phyloP scores from a whole-genome alignment of 331 rosid species.

The Pyrus hybrid region DNA sequence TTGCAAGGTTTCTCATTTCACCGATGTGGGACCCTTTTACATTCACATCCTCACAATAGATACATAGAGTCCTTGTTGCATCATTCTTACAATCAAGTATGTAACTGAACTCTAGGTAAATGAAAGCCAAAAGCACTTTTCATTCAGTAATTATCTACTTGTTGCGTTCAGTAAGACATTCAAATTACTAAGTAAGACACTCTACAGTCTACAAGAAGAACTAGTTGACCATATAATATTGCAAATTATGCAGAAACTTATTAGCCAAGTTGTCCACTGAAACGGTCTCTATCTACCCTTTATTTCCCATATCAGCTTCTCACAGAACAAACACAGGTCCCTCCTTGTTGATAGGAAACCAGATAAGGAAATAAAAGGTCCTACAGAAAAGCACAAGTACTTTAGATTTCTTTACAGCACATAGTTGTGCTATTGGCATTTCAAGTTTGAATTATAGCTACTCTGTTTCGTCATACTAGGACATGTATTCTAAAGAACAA shows the following conservation, averaged over 20 bases:
- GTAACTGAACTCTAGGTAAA: background rate
- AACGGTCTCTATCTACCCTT: background rate
- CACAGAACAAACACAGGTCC: background rate
- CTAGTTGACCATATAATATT: background rate
- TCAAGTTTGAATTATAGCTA: background rate
- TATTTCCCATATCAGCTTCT: background rate
- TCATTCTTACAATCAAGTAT: background rate
- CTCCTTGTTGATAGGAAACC: background rate
- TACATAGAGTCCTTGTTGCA: background rate
- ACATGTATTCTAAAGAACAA: background rate
- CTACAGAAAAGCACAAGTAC: background rate
- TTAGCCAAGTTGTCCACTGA: background rate
- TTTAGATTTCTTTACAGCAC: background rate
- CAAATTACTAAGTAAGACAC: background rate
- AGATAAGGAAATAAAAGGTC: background rate
- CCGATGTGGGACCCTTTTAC: too few relatives aligned
- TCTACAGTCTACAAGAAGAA: background rate
- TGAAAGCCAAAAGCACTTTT: background rate
- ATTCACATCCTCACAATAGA: too few relatives aligned
- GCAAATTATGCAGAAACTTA: background rate
- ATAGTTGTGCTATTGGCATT: background rate
- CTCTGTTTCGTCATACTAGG: background rate
- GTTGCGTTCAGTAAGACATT: background rate
- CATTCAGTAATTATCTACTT: background rate
- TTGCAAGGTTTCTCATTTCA: too few relatives aligned